phyloP scores from a whole-genome alignment of 208 protist genomes.

The Wallacemonas sp. region DNA sequence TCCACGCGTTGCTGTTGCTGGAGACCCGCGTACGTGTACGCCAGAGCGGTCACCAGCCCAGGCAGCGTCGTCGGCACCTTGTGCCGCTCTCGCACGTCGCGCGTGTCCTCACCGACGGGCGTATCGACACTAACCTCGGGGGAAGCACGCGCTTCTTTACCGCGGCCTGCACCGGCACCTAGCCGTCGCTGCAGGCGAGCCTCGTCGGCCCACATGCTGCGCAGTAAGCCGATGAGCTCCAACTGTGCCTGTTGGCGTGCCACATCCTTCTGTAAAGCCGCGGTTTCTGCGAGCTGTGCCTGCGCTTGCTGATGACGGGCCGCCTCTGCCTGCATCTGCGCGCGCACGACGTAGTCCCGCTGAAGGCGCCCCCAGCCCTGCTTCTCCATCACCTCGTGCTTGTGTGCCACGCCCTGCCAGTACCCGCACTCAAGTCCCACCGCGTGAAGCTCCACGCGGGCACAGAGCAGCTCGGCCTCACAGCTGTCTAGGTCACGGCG shows the following conservation, averaged over 20 bases:
- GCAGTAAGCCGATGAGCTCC: conserved; percentile 27
- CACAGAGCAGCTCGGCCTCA: conserved; percentile 32
- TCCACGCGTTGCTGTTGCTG: conserved; percentile 11
- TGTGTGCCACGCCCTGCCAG: conserved; percentile 22
- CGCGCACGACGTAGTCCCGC: not conserved
- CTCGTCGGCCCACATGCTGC: conserved; percentile 39
- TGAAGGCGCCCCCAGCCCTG: conserved; percentile 19
- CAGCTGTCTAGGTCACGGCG: conserved; percentile 12
- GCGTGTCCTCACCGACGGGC: not conserved
- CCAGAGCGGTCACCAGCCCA: conserved; percentile 22
- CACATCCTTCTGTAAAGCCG: conserved; percentile 19
- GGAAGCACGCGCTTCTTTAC: not conserved
- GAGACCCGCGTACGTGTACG: conserved; percentile 23
- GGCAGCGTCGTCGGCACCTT: conserved; percentile 22
- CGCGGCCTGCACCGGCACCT: not conserved
- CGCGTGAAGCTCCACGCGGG: conserved; percentile 34
- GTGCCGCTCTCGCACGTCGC: not conserved
- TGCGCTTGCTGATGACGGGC: conserved; percentile 20
- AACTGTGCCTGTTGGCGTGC: conserved; percentile 17
- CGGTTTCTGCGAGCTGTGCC: conserved; percentile 21
- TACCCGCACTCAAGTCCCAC: conserved; percentile 24
- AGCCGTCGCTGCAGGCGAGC: too few relatives aligned
- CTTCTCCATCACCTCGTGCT: conserved; percentile 30
- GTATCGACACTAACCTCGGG: too few relatives aligned
- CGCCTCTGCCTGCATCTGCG: conserved; percentile 12